phyloP scores from a whole-genome alignment of 192 early-diverging fungal genomes.

The Coemansia sp. region DNA sequence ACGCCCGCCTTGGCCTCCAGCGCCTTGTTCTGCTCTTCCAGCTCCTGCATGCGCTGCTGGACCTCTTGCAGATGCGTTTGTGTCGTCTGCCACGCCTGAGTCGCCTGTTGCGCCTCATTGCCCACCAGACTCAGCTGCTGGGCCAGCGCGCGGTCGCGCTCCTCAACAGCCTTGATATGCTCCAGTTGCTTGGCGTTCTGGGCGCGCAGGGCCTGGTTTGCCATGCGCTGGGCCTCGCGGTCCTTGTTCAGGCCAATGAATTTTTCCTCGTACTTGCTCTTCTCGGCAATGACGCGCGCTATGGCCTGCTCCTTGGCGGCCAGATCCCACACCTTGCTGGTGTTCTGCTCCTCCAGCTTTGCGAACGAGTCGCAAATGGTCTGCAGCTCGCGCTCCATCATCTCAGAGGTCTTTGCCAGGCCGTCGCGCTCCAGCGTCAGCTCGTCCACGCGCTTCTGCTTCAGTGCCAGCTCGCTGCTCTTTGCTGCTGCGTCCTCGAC shows the following conservation, averaged over 20 bases:
- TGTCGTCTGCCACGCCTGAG: conserved; percentile 50
- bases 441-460: conserved; percentile 50
- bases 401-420: conserved; percentile 48
- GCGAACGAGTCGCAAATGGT: conserved; percentile 58
- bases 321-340: conserved; percentile 70
- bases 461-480: conserved; percentile 30
- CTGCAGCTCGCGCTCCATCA: conserved; percentile 53
- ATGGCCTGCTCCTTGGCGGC: conserved; percentile 74
- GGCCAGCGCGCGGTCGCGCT: conserved; percentile 64
- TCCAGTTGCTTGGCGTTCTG: conserved; percentile 83
- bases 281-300: conserved; percentile 72
- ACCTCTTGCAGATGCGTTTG: conserved; percentile 59
- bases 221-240: conserved; percentile 58
- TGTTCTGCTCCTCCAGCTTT: conserved; percentile 78
- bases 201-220: conserved; percentile 61
- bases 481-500: conserved; percentile 3
- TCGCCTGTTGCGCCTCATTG: conserved; percentile 56
- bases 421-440: conserved; percentile 53
- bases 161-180: conserved; percentile 71
- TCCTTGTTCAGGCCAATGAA: conserved; percentile 66
- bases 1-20: conserved; percentile 30
- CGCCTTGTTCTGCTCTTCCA: conserved; percentile 52
- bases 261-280: conserved; percentile 80
- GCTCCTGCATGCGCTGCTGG: conserved; percentile 50
- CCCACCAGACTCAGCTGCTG: conserved; percentile 64